Base-by-base conservation (phyloP, 108 stramenopile genomes). In the Skeletonema tropicum region DNA sequence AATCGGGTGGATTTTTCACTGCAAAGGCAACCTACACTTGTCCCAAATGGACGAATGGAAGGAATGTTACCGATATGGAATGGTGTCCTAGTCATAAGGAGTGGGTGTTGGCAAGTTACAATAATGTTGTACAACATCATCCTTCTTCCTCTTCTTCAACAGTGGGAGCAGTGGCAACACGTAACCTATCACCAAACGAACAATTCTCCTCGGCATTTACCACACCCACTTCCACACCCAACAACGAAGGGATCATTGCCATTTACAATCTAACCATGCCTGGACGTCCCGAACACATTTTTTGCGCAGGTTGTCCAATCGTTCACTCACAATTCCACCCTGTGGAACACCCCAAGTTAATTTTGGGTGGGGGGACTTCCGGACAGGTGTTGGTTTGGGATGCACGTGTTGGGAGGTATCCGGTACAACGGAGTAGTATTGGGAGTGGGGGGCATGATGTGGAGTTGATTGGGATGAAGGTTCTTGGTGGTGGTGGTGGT, bases 351-450 rank as follows among this genome's bases (percentile, higher is more conserved):
- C 87, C 90, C 3, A 80, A 91, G n/a, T 73, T 95, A 17, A 80
- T 95, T 42, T 15, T 81, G 6, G 94, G 94, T 41, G 94, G 90
- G 15, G 92, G 90, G 33, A 79, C 87, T 32, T 87, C 86, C 52
- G 94, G 94, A 21, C 94, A 95, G 74, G 55, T 95, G 26, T 86
- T 95, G 8, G 87, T 95, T 48, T 95, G 94, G 94, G 94, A 95
- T 73, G 87, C 91, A 35, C 74, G 94, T 5, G 90, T 86, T 25
- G 94, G 94, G 52, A 67, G 94, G 60, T 83, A 92, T 72, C 94
- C 94, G 5, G 94, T 95, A 10, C 94, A 95, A 69, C 81, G 89
- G 60, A 89, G 87, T 33, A 70, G 76, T 19, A 63, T 70, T 17
- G 78, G 23, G 64, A 45, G 66, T 35, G 87, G 86, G 25, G 89